These are phyloP conservation scores for Chenopodium formosanum DNA, from an alignment of 148 eudicot genomes.

Conservation along the genomic window DNA sequence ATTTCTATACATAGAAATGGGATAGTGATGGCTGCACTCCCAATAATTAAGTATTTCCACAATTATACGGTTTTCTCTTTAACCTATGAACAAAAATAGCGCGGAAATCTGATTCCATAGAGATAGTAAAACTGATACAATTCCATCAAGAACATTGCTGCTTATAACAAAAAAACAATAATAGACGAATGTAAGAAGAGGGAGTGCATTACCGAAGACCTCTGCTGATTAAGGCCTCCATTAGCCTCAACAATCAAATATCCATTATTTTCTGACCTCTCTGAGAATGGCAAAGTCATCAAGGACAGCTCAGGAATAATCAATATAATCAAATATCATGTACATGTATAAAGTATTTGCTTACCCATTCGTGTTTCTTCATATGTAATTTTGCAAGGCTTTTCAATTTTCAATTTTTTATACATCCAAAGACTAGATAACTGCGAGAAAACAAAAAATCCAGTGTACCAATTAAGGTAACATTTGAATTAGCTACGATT, in stretches of 20 bases:
- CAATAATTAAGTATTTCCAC: too few species aligned
- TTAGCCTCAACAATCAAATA: slow-evolving; percentile 80
- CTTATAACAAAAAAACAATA: not conserved
- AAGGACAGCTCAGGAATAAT: too few species aligned
- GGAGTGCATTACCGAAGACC: slow-evolving; percentile 58
- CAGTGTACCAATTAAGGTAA: too few species aligned
- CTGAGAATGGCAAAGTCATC: slow-evolving; percentile 22
- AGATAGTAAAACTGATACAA: not conserved
- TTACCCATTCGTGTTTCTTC: slow-evolving; percentile 18
- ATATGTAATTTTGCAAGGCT: slow-evolving; percentile 23
- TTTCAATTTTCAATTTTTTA: slow-evolving; percentile 31
- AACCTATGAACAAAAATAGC: too few species aligned
- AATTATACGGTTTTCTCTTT: too few species aligned
- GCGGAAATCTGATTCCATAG: not conserved
- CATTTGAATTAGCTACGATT: too few species aligned
- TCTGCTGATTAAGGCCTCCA: slow-evolving; percentile 90
- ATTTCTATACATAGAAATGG: too few species aligned
- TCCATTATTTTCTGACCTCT: slow-evolving; percentile 24
- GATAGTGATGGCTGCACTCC: too few species aligned
- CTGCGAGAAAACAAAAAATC: slow-evolving; percentile 25
- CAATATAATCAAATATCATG: too few species aligned
- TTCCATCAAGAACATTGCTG: too few species aligned
- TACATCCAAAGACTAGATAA: slow-evolving; percentile 38
- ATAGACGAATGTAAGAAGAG: not conserved
- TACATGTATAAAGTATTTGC: not conserved